Evolutionary conservation across 768 basidiomycete species (phyloP), one percentile per base, ranked within the genome.

Genomic region (Sistotremastrum suecicum): DNA sequence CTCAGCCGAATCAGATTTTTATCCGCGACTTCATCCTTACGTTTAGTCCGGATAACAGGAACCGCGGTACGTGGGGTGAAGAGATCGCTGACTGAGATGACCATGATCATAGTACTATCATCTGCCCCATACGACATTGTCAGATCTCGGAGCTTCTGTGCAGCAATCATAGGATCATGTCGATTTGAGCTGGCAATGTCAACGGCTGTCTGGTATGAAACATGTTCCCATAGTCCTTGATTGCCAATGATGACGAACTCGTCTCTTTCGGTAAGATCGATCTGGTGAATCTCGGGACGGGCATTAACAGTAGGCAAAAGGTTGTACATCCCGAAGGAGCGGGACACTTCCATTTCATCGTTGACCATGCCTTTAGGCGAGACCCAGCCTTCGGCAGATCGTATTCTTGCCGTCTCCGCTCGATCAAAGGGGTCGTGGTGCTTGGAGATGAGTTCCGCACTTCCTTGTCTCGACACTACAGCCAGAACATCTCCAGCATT

Each of bases 181-280:
- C 72, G 62, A 54, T 83, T 83, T 5, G 75, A 74, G 36, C 86
- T 74, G 0, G 90, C 92, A 50, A 98, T 91, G 60, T 98, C 94
- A 46, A 98, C 90, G 1, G 95, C 94, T 0, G 87, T 94, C 60
- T 97, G 90, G 58, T 86, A 88, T 3, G 86, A 82, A 51, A 98
- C 84, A 52, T 78, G 86, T 53, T 92, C 84, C 95, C 95, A 99
- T 29, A 98, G 60, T 0, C 88, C 89, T 4, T 79, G 74, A 59
- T 98, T 97, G 31, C 82, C 95, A 49, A 99, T 74, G 64, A 99
- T 94, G 55, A 98, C 75, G 56, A 98, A 95, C 62, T 99, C 94
- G 62, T 99, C 95, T 45, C 78, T 72, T 50, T 87, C 81, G 2
- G 78, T 72, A 11, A 99, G 64, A 41, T 78, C 71, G 51, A 81